A percentile compares a stretch with the other conserved stretches of the same genome.
phyloP scores from a whole-genome alignment of 2,329 filamentous ascomycete species.

The Colletotrichum lentis region DNA sequence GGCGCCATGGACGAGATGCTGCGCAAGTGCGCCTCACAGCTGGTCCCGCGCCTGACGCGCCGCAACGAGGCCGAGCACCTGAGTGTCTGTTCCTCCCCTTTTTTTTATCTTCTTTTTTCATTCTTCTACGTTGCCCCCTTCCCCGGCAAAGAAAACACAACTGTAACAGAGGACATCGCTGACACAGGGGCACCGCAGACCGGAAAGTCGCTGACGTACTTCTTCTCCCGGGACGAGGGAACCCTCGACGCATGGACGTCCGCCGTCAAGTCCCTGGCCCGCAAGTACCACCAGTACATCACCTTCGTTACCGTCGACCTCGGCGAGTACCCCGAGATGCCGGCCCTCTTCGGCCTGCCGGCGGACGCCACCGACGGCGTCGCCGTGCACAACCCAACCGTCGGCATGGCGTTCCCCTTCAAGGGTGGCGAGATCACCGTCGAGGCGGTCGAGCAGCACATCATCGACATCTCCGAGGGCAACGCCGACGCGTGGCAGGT shows the following conservation, averaged over 20 bases:
- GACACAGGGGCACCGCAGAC: constrained; percentile 41
- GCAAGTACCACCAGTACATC: constrained; percentile 58
- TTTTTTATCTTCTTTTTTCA: too few species aligned
- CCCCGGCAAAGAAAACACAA: too few species aligned
- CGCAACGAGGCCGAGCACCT: constrained; percentile 52
- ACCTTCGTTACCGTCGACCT: constrained; percentile 58
- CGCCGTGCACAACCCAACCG: constrained; percentile 55
- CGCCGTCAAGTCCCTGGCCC: constrained; percentile 48
- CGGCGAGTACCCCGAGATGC: constrained; percentile 56
- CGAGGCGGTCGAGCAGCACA: constrained; percentile 52
- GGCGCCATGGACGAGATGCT: constrained; percentile 50
- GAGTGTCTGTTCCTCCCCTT: neutral
- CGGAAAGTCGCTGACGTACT: constrained; percentile 52
- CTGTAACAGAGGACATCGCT: neutral
- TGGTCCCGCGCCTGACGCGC: constrained; percentile 56
- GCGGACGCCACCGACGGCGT: constrained; percentile 45
- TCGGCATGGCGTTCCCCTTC: constrained; percentile 54
- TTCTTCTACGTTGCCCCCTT: too few species aligned
- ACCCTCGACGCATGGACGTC: constrained; percentile 51
- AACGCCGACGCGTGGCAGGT: constrained; percentile 52
- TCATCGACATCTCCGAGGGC: constrained; percentile 55
- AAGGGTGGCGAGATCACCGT: constrained; percentile 44
- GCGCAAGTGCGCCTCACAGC: constrained; percentile 48
- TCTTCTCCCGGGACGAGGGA: constrained; percentile 40
- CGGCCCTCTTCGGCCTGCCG: constrained; percentile 50